Evolutionary conservation across 495 filamentous ascomycete genomes (phyloP).

Genomic region (Aspergillus asperescens): DNA sequence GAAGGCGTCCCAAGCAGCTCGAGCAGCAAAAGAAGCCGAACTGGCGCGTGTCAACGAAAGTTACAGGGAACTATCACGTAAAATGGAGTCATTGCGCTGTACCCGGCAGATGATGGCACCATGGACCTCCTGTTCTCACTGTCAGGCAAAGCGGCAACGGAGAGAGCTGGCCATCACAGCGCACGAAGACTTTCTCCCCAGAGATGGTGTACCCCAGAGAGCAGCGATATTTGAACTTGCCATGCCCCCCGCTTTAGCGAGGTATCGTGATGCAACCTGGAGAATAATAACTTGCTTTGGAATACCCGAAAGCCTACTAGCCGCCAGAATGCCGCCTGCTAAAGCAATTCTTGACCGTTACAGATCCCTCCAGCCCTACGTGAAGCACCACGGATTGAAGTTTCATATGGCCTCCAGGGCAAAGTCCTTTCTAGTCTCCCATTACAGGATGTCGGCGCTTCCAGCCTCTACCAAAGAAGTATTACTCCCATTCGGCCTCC

Average conservation of each 20-base stretch:
- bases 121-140: slow-evolving; percentile 38
- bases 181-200: slow-evolving; percentile 58
- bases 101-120: too few relatives aligned
- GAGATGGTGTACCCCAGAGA: slow-evolving; percentile 19
- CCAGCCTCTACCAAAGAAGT: slow-evolving; percentile 20
- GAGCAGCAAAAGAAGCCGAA: too few relatives aligned
- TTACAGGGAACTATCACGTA: too few relatives aligned
- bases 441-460: slow-evolving; percentile 27
- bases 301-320: background rate
- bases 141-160: slow-evolving; percentile 26
- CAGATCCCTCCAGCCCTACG: background rate
- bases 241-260: slow-evolving; percentile 37
- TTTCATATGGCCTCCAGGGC: slow-evolving; percentile 31
- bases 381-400: too few relatives aligned
- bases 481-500: slow-evolving; percentile 18
- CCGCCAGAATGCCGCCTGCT: too few relatives aligned
- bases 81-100: too few relatives aligned
- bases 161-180: slow-evolving; percentile 44
- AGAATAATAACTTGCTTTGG: slow-evolving; percentile 38
- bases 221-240: slow-evolving; percentile 53
- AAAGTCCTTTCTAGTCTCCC: slow-evolving; percentile 39
- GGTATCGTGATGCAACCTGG: slow-evolving; percentile 52
- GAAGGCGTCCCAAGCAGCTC: too few relatives aligned
- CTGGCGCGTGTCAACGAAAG: too few relatives aligned
- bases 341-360: background rate